Percentiles rank a stretch among this genome's conserved stretches.
Evolutionary conservation across 116 monocot species (phyloP).

Genomic region (Posidonia oceanica): DNA sequence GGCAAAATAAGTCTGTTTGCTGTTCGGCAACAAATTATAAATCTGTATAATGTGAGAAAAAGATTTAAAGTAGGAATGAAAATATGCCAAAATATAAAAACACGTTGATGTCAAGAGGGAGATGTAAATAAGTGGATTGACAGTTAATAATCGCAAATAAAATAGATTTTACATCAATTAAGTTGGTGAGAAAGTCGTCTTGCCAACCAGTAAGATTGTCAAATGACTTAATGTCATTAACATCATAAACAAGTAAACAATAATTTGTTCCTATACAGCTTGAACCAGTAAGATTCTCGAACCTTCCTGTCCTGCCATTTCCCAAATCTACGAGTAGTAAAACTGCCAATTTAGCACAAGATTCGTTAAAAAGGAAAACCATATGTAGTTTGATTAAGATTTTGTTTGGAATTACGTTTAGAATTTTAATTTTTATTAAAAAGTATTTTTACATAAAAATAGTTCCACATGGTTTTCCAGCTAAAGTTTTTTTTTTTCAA

Average conservation of each 20-base stretch:
- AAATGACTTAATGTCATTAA: conserved; percentile 42
- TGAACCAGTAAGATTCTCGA: conserved; percentile 41
- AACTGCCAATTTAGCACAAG: background rate
- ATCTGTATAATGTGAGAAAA: no score
- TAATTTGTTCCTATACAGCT: conserved; percentile 56
- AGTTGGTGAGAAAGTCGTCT: conserved; percentile 39
- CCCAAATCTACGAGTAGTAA: conserved; percentile 43
- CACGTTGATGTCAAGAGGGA: no score
- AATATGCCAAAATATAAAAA: no score
- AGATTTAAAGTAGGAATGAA: no score
- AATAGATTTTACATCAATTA: background rate
- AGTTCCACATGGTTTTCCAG: no score
- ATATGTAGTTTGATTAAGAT: no score
- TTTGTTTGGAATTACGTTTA: no score
- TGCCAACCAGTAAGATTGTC: conserved; percentile 46
- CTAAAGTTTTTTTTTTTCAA: no score
- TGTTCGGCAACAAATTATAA: no score
- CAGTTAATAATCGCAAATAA: background rate
- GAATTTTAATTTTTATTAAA: no score
- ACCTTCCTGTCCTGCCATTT: conserved; percentile 64
- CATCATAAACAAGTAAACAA: conserved; percentile 58
- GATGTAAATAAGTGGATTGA: background rate
- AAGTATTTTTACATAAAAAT: no score
- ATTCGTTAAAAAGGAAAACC: background rate
- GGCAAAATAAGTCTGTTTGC: no score